Base-by-base conservation (phyloP, 805 yeast genomes). In the Metschnikowia baotianmanensis region DNA sequence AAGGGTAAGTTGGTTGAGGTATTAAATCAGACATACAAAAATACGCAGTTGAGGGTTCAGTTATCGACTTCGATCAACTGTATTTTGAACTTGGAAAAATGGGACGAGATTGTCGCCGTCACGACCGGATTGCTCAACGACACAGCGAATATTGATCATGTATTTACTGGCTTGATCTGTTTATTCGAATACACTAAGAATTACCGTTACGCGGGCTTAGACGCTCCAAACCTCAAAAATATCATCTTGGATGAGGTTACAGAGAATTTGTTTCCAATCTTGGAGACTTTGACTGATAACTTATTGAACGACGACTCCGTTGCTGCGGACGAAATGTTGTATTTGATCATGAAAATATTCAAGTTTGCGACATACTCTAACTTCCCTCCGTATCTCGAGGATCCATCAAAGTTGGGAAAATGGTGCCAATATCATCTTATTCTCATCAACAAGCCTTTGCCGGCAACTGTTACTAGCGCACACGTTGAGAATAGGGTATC, bases 51-150 rank as follows among this genome's bases (percentile, higher is more conserved):
- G 29, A 66, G 76, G 50, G 74, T 80, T 22, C 86, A 80, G 56
- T 61, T 83, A 36, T 62, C 81, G 13, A 76, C 77, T 21, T 74
- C 85, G 0, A 61, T 83, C 33, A 73, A 79, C 55, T 69, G 66
- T 31, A 78, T 83, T 8, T 58, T 83, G 44, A 61, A 65, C 40
- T 60, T 66, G 25, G 80, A 77, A 17, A 69, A 69, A 42, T 70
- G 75, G 75, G 67, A 63, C 15, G 69, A 63, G 64, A 65, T 38
- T 5, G 42, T 40, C 12, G 35, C 37, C 3, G 41, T 48, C 17
- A 48, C 48, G 5, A 31, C 33, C 10, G 38, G 45, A 26, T 43
- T 52, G 38, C 37, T 48, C 26, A 37, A 39, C 58, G 36, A 58
- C 63, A 28, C 75, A 59, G 50, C 71, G 54, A 53, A 67, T 48